phyloP scores from a whole-genome alignment of 2,329 filamentous ascomycete genomes.

The Ophiostoma sp. region DNA sequence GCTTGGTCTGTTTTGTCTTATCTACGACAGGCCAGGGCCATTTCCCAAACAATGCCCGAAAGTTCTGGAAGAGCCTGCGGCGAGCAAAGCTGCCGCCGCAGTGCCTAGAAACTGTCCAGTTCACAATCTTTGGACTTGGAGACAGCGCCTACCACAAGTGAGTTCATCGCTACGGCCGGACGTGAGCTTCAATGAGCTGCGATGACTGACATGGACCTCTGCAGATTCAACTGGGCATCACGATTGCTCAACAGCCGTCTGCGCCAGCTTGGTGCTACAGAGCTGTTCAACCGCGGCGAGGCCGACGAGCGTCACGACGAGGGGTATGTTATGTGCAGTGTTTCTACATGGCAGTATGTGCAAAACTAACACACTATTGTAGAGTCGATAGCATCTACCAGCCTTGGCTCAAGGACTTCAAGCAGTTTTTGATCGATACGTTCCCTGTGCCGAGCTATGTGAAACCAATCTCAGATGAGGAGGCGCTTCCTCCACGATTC shows the following conservation, averaged over 20 bases:
- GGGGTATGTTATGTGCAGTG: conserved; percentile 52
- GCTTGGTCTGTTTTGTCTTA: conserved; percentile 69
- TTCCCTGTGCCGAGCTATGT: conserved; percentile 65
- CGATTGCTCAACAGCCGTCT: conserved; percentile 82
- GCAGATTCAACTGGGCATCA: conserved; percentile 85
- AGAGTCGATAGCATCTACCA: conserved; percentile 79
- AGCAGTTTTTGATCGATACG: conserved; percentile 57
- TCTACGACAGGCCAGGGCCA: conserved; percentile 96
- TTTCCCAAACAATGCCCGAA: conserved; percentile 73
- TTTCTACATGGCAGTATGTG: not conserved
- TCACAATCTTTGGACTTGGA: conserved; percentile 84
- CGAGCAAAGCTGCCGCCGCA: conserved; percentile 68
- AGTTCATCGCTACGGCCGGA: not conserved
- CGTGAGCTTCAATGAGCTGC: conserved; percentile 24
- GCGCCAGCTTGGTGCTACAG: conserved; percentile 71
- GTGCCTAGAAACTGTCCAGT: conserved; percentile 63
- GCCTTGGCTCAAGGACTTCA: conserved; percentile 67
- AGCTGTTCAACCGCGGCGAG: conserved; percentile 74
- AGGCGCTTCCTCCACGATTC: conserved; percentile 72
- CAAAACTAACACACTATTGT: not conserved
- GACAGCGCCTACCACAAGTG: conserved; percentile 92
- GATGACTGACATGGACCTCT: not conserved
- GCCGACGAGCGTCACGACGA: conserved; percentile 91
- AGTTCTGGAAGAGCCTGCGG: conserved; percentile 80
- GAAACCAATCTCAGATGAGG: conserved; percentile 65